A percentile compares a stretch with the other conserved stretches of the same genome.
These are phyloP conservation scores for Ceratocystis diversiconidia DNA, from an alignment of 2,329 filamentous ascomycete genomes.

Conservation along the genomic window DNA sequence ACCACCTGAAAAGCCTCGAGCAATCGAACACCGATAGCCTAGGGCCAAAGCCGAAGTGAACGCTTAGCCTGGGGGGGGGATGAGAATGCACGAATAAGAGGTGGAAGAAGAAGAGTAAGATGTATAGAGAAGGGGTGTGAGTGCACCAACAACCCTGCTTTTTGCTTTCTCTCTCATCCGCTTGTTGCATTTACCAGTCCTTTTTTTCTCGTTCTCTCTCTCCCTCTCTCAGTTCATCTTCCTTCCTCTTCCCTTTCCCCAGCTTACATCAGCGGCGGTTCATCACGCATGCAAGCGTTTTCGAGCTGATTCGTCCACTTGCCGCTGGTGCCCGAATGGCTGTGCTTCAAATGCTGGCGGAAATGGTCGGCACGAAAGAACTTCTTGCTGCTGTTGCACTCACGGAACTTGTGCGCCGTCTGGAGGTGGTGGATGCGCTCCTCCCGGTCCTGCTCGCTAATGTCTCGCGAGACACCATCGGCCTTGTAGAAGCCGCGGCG, in stretches of 20 bases:
- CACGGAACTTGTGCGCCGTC: conserved; percentile 86
- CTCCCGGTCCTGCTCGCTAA: conserved; percentile 80
- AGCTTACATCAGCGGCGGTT: conserved; percentile 35
- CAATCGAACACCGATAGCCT: not conserved
- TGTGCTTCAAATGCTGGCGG: conserved; percentile 94
- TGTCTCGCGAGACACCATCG: conserved; percentile 28
- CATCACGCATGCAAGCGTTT: conserved; percentile 88
- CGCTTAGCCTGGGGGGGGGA: not conserved
- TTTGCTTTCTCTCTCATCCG: not conserved
- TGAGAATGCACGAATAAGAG: no score
- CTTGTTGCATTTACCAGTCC: not conserved
- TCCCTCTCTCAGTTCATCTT: not conserved
- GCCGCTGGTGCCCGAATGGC: conserved; percentile 85
- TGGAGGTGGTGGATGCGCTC: conserved; percentile 74
- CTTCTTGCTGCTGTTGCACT: conserved; percentile 97
- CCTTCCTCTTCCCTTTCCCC: not conserved
- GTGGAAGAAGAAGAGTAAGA: no score
- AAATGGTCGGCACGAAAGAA: conserved; percentile 97
- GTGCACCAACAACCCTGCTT: not conserved
- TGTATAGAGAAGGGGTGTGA: not conserved
- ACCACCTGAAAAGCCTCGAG: not conserved
- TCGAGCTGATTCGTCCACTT: conserved; percentile 99
- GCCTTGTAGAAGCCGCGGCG: conserved; percentile 26
- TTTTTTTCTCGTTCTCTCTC: not conserved
- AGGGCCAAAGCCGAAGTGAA: not conserved